Conservation (phyloP, 2,329 filamentous ascomycete genomes). For the Monosporascus sp. region DNA sequence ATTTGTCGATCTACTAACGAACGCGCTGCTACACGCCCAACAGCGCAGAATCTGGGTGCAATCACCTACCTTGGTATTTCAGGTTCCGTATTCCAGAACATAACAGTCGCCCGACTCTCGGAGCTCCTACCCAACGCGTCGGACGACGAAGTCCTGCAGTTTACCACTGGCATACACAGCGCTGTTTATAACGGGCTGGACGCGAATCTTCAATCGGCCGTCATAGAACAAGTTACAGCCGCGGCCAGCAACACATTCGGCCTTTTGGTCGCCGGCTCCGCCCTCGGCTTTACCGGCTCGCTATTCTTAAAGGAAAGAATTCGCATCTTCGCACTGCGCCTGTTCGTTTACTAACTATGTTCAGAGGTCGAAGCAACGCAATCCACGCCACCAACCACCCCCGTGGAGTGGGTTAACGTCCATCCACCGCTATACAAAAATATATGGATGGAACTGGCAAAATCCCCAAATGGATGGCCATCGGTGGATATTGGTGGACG, state of each 20-base stretch:
- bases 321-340: too few species aligned
- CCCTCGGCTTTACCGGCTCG: constrained; percentile 5
- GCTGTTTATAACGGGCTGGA: constrained; percentile 1
- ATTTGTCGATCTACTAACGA: background rate
- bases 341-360: too few species aligned
- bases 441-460: too few species aligned
- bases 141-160: background rate
- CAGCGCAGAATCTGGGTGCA: constrained; percentile 22
- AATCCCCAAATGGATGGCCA: too few species aligned
- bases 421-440: too few species aligned
- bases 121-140: constrained; percentile 1
- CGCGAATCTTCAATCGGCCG: background rate
- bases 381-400: too few species aligned
- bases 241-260: constrained; percentile 8
- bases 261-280: constrained; percentile 1
- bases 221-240: constrained; percentile 3
- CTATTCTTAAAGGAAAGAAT: constrained; percentile 2
- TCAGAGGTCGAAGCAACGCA: too few species aligned
- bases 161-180: constrained; percentile 10
- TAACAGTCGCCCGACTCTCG: constrained; percentile 1
- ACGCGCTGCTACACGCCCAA: background rate
- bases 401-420: too few species aligned
- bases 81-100: constrained; percentile 28
- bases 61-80: constrained; percentile 26
- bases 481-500: too few species aligned